Conservation (phyloP, 2,329 filamentous ascomycete species). For the Pestalotiopsis sp. region DNA sequence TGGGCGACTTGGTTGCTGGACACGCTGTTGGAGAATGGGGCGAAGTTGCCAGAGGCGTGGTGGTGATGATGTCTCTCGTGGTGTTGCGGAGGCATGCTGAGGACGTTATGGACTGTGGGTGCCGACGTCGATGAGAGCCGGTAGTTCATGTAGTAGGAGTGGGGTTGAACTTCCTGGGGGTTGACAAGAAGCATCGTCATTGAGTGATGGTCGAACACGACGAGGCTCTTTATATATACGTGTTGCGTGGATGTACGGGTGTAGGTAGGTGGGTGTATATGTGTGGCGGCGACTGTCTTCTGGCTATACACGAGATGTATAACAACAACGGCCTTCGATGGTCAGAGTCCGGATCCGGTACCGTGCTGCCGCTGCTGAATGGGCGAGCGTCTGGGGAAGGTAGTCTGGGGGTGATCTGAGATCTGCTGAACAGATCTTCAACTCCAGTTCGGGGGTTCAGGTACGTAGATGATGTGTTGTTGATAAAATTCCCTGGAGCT, state of each 20-base stretch:
- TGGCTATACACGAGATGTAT: background rate
- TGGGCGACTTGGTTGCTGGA: conserved; percentile 55
- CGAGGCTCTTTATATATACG: background rate
- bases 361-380: background rate
- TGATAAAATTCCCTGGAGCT: background rate
- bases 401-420: background rate
- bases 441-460: background rate
- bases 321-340: background rate
- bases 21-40: background rate
- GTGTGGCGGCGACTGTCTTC: background rate
- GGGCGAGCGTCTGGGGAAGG: background rate
- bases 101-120: conserved; percentile 15
- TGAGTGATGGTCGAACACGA: background rate
- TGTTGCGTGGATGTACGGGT: background rate
- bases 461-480: background rate
- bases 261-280: background rate
- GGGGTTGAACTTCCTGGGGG: conserved; percentile 14
- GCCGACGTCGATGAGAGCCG: conserved; percentile 13
- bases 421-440: background rate
- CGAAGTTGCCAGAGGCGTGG: conserved; percentile 10
- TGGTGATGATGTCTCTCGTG: conserved; percentile 14
- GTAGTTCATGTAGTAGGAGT: conserved; percentile 15
- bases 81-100: conserved; percentile 18
- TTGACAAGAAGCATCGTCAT: conserved; percentile 20
- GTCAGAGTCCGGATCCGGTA: background rate